Percentiles rank a stretch among this genome's conserved stretches.
phyloP scores from a whole-genome alignment of 352 stramenopile species.

The Globisporangium alternatum region DNA sequence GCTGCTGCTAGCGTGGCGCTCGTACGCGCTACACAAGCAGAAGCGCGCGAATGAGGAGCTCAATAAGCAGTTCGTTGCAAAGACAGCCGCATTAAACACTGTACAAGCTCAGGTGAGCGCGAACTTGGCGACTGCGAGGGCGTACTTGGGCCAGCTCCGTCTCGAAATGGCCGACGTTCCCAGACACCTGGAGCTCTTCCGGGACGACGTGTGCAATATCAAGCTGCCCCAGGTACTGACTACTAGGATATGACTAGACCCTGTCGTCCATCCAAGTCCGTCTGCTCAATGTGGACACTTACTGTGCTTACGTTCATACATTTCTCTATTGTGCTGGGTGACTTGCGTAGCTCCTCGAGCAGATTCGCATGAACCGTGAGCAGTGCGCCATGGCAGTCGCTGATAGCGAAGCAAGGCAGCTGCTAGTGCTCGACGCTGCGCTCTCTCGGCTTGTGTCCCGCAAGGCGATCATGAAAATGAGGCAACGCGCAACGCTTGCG shows the following conservation, averaged over 20 bases:
- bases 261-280: too few species aligned
- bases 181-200: conserved; percentile 9
- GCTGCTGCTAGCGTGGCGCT: conserved; percentile 33
- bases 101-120: neutral
- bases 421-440: neutral
- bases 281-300: neutral
- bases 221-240: conserved; percentile 14
- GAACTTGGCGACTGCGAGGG: neutral
- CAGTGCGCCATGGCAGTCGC: conserved; percentile 21
- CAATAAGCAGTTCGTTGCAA: neutral
- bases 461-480: conserved; percentile 11
- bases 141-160: conserved; percentile 3
- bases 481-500: conserved; percentile 17
- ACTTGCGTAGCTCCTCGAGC: conserved; percentile 4
- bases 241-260: too few species aligned
- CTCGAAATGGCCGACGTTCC: conserved; percentile 3
- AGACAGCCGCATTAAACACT: neutral
- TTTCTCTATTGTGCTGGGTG: neutral
- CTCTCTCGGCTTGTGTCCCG: neutral
- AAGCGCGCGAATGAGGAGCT: neutral
- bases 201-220: conserved; percentile 18
- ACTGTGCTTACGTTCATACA: too few species aligned
- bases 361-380: conserved; percentile 19
- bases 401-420: conserved; percentile 22
- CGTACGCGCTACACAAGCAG: conserved; percentile 3